Evolutionary conservation across 805 yeast genomes (phyloP), one percentile per base, ranked within the genome.

Genomic region (Millerozyma acaciae): DNA sequence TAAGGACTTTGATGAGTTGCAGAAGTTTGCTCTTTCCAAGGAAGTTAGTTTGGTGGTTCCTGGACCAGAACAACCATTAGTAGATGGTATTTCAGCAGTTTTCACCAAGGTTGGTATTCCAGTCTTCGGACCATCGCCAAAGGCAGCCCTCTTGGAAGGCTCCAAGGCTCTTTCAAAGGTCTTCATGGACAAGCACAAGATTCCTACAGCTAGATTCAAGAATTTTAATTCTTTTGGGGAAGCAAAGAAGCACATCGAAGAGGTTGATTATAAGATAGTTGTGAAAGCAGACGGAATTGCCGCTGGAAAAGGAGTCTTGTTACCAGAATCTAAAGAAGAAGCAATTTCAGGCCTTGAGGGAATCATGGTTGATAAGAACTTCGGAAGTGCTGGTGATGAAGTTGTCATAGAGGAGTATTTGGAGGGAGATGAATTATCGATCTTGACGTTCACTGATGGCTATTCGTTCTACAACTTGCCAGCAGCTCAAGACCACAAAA

Each of bases 31-130:
- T 5, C 55, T 69, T 10, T 75, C 75, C 18, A 66, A 89, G 35
- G 48, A 73, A 4, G 73, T 93, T 34, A 73, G 69, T 32, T 68
- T 93, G 36, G 97, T 87, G 4, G 70, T 93, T 27, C 97, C 98
- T 22, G 99, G 99, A 21, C 99, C 99, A n/a, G 99, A 93, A 63
- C 96, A 88, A 64, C 97, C 98, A 22, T 70, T 94, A 42, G 97
- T 94, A 20, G 97, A 93, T 51, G 99, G 99, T 32, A 78, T 93
- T 40, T 59, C 89, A 17, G 59, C 80, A 12, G 66, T 67, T 34
- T 88, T 93, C 70, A 65, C 75, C 42, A 77, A 76, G 38, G 83
- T 82, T 32, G 98, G 98, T 44, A 80, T 93, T 44, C 94, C 96
- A 17, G 96, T 89, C 12, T 93, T 93, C 66, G 99, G 98, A 10